These are phyloP conservation scores for Pestalotiopsis sp. DNA, from an alignment of 2,329 filamentous ascomycete genomes.

Conservation along the genomic window DNA sequence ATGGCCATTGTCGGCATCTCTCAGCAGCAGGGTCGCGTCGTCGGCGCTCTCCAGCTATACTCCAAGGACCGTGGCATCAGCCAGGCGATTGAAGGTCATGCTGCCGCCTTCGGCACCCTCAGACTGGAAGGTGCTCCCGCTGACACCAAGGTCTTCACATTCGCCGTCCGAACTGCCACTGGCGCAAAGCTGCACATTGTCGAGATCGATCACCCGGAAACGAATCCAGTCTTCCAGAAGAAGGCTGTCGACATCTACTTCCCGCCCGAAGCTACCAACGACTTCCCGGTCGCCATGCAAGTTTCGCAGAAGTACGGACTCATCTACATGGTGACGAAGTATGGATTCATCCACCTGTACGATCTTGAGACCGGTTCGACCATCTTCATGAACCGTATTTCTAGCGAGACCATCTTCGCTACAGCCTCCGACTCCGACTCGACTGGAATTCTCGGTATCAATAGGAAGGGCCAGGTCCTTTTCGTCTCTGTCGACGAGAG, in stretches of 20 bases:
- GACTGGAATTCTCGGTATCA: slow-evolving; percentile 89
- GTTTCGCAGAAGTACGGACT: slow-evolving; percentile 96
- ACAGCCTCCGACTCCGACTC: slow-evolving; percentile 84
- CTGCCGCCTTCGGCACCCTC: slow-evolving; percentile 89
- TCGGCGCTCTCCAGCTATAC: slow-evolving; percentile 96
- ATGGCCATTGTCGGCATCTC: slow-evolving; percentile 97
- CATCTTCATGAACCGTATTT: slow-evolving; percentile 99
- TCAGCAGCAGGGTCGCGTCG: slow-evolving; percentile 88
- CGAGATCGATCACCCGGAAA: slow-evolving; percentile 90
- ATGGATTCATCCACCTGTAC: slow-evolving; percentile 98
- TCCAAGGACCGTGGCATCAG: slow-evolving; percentile 95
- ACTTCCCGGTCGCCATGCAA: slow-evolving; percentile 98
- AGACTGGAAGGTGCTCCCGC: slow-evolving; percentile 85
- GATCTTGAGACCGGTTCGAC: slow-evolving; percentile 94
- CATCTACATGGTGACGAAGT: slow-evolving; percentile 97
- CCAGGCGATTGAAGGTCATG: slow-evolving; percentile 96
- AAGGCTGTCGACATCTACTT: slow-evolving; percentile 98
- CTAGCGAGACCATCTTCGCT: slow-evolving; percentile 98
- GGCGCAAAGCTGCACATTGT: slow-evolving; percentile 97
- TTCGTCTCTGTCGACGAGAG: slow-evolving; percentile 92
- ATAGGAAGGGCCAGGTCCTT: slow-evolving; percentile 95
- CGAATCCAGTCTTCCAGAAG: slow-evolving; percentile 89
- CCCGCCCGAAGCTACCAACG: slow-evolving; percentile 90
- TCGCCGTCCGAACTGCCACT: slow-evolving; percentile 86
- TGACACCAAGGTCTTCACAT: slow-evolving; percentile 95